Evolutionary conservation across 2,329 filamentous ascomycete genomes (phyloP), one percentile per base, ranked within the genome.

Genomic region (Monilinia fructigena): DNA sequence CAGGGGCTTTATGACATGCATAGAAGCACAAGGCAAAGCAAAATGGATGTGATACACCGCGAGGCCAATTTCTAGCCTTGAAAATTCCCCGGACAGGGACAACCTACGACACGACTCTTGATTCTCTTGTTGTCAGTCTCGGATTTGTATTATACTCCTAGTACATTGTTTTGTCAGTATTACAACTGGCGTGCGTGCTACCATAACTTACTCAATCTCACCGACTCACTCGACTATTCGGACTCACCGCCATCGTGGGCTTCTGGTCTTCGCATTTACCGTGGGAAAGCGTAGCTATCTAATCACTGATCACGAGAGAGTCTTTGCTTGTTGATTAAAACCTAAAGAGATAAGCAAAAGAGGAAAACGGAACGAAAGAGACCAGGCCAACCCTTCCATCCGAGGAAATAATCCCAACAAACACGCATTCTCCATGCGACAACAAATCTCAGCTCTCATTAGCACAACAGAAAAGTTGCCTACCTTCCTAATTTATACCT

Each of bases 1-100:
- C 62, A 65, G 55, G 63, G 63, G 55, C 47, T 59, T 48, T 40
- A 59, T 47, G 63, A 60, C 55, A 59, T 65, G 63, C 63, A 65
- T 58, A 18, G 38, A 65, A 52, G 55, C 63, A 60, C 63, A 23
- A 65, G 63, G 63, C 63, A 52, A 65, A 31, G 63, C 45, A 45
- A 31, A 53, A 38, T n/a, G 45, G 14, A 40, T 23, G 56, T 45
- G 3, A 38, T 50, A 26, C 55, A 60, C 53, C 31, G 42, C 63
- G 55, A 65, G 63, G 55, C 63, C 23, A 47, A 31, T 35, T 65
- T 52, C 63, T 59, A 59, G 63, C 63, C 63, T 60, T 53, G 63
- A 65, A 38, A 60, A 26, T n/a, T 23, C 35, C 53, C 56, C 58
- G 58, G 20, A 45, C 58, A 60, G 58, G 35, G 45, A 50, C 28